Conservation (phyloP, 2,329 filamentous ascomycete species). For the Neonectria neomacrospora region DNA sequence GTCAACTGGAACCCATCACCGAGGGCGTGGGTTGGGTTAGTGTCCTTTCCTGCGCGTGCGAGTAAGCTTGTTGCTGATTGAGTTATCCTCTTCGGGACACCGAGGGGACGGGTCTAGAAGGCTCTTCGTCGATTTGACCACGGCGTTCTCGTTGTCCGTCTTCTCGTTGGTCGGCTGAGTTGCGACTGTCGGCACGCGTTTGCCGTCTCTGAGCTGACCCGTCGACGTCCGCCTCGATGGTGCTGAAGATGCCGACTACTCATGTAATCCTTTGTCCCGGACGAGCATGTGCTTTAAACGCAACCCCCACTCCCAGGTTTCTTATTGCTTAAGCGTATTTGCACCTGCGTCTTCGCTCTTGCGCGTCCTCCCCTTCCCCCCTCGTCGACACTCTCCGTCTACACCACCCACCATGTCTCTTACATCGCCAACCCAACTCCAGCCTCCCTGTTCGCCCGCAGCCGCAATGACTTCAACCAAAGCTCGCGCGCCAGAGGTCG, state of each 20-base stretch:
- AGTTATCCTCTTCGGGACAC: slow-evolving; percentile 38
- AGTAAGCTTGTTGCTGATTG: slow-evolving; percentile 36
- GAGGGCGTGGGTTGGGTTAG: slow-evolving; percentile 25
- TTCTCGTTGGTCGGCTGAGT: slow-evolving; percentile 14
- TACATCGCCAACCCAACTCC: slow-evolving; percentile 1
- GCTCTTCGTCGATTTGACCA: background rate
- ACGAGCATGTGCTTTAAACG: background rate
- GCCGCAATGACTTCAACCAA: slow-evolving; percentile 26
- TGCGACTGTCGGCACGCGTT: background rate
- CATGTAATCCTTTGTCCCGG: background rate
- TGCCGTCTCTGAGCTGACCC: background rate
- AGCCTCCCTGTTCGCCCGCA: background rate
- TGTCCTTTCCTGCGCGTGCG: slow-evolving; percentile 21
- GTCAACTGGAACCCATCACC: slow-evolving; percentile 22
- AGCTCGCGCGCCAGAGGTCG: slow-evolving; percentile 42
- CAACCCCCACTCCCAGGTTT: background rate
- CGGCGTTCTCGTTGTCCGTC: background rate
- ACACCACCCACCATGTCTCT: slow-evolving; percentile 11
- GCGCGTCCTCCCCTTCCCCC: background rate
- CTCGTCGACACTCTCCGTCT: background rate
- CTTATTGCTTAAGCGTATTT: slow-evolving; percentile 25
- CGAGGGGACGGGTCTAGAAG: slow-evolving; percentile 21
- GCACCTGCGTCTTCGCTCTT: background rate
- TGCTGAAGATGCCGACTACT: background rate
- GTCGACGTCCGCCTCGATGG: background rate